These are phyloP conservation scores for Ordospora colligata DNA, from an alignment of 371 early-diverging fungal species.

Conservation along the genomic window DNA sequence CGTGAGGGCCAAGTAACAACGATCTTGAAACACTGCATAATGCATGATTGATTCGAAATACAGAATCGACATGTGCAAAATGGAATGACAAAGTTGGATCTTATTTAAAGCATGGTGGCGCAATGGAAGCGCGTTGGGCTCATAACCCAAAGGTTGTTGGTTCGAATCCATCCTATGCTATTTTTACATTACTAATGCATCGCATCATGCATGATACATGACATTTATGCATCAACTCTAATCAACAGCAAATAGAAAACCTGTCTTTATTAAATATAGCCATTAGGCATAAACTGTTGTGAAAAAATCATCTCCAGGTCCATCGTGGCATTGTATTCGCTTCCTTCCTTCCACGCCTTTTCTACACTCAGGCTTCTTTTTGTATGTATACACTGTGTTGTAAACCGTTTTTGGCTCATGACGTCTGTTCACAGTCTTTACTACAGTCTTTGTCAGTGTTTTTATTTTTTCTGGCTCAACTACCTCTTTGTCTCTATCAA, in stretches of 20 bases:
- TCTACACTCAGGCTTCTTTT: constrained; percentile 17
- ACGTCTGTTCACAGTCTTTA: not conserved
- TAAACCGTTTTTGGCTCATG: constrained; percentile 4
- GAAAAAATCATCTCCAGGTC: not conserved
- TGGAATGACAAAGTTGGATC: not conserved
- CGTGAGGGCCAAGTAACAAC: not conserved
- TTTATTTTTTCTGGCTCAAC: not conserved
- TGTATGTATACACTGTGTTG: constrained; percentile 27
- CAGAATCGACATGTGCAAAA: not conserved
- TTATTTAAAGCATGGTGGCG: constrained; percentile 59
- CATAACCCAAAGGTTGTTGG: constrained; percentile 64
- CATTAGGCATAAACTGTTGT: not conserved
- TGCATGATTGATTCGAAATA: not conserved
- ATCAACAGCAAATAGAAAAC: not conserved
- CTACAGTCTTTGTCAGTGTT: not conserved
- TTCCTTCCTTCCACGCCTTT: not conserved
- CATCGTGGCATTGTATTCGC: not conserved
- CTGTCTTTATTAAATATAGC: not conserved
- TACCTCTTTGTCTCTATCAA: no score
- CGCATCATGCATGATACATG: no score
- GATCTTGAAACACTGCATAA: not conserved
- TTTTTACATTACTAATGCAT: no score
- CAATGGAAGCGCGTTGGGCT: constrained; percentile 64
- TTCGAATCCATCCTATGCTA: constrained; percentile 62
- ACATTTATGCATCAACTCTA: no score